Evolutionary conservation across 495 filamentous ascomycete species (phyloP).

Genomic region (Trichoderma virens): DNA sequence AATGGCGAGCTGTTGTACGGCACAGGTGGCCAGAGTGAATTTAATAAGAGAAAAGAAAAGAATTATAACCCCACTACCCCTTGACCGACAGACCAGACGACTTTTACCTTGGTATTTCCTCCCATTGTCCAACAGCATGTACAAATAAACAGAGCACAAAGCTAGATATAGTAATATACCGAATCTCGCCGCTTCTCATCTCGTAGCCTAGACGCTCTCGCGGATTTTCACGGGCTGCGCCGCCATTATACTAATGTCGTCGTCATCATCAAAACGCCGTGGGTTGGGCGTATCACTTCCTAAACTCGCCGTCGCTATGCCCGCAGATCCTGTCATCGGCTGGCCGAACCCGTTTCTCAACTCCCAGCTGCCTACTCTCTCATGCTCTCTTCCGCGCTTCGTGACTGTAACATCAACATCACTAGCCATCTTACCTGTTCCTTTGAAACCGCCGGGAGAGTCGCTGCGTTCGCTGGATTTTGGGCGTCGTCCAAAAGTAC

Average conservation of each 20-base stretch:
- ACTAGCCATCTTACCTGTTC: slow-evolving; percentile 29
- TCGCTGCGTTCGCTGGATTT: slow-evolving; percentile 12
- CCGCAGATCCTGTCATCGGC: slow-evolving; percentile 2
- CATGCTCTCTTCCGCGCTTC: slow-evolving; percentile 24
- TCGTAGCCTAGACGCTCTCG: slow-evolving; percentile 11
- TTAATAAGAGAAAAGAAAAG: too few species aligned
- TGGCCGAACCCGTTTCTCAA: slow-evolving; percentile 16
- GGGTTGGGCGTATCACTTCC: neutral
- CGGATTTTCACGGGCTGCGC: slow-evolving; percentile 15
- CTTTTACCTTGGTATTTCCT: too few species aligned
- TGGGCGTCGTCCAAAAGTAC: slow-evolving; percentile 19
- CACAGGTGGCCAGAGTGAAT: too few species aligned
- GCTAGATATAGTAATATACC: too few species aligned
- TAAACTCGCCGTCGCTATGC: slow-evolving; percentile 2
- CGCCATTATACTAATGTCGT: slow-evolving; percentile 17
- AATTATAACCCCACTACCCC: too few species aligned
- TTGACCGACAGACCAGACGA: too few species aligned
- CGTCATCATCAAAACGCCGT: slow-evolving; percentile 14
- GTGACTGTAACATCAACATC: slow-evolving; percentile 29
- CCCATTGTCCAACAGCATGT: too few species aligned
- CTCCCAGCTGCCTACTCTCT: slow-evolving; percentile 36
- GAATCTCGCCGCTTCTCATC: neutral
- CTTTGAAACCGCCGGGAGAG: slow-evolving; percentile 29
- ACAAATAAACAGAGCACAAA: too few species aligned
- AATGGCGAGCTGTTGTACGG: too few species aligned